A percentile compares a stretch with the other conserved stretches of the same genome.
Conservation (phyloP, 352 stramenopile genomes). For the Thraustochytrium striatum region DNA sequence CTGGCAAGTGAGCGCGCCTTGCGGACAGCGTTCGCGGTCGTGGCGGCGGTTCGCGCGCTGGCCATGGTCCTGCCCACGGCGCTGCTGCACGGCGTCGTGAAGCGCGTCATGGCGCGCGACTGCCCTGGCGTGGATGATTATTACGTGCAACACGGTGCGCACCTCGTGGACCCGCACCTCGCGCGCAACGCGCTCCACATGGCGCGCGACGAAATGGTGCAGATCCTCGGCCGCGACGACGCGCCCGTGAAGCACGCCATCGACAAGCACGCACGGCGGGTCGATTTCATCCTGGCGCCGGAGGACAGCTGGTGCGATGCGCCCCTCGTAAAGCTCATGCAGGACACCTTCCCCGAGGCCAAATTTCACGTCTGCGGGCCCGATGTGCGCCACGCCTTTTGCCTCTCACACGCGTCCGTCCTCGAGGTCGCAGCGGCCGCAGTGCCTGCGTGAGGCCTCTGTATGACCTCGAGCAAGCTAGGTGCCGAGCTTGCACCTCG, state of each 20-base stretch:
- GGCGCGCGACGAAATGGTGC: conserved; percentile 30
- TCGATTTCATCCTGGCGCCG: conserved; percentile 22
- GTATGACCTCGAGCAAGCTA: too few species aligned
- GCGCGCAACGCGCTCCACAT: conserved; percentile 24
- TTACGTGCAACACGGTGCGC: neutral
- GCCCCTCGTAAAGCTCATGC: conserved; percentile 32
- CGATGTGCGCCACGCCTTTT: conserved; percentile 24
- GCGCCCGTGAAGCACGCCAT: neutral
- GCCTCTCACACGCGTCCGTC: conserved; percentile 16
- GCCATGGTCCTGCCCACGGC: neutral
- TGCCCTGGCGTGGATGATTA: conserved; percentile 35
- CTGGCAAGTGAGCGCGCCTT: neutral
- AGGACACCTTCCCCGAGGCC: neutral
- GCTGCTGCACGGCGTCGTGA: conserved; percentile 3
- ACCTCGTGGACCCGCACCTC: conserved; percentile 19
- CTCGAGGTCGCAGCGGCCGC: neutral
- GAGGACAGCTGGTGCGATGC: conserved; percentile 22
- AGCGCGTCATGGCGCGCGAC: conserved; percentile 15
- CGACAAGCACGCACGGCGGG: neutral
- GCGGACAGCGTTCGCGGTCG: neutral
- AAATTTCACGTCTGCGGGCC: neutral
- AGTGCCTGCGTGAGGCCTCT: too few species aligned
- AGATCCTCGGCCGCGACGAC: conserved; percentile 16
- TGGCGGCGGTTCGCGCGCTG: neutral
- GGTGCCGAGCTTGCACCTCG: too few species aligned